Base-by-base conservation (phyloP, 2,329 filamentous ascomycete genomes). In the Golovinomyces cichoracearum region DNA sequence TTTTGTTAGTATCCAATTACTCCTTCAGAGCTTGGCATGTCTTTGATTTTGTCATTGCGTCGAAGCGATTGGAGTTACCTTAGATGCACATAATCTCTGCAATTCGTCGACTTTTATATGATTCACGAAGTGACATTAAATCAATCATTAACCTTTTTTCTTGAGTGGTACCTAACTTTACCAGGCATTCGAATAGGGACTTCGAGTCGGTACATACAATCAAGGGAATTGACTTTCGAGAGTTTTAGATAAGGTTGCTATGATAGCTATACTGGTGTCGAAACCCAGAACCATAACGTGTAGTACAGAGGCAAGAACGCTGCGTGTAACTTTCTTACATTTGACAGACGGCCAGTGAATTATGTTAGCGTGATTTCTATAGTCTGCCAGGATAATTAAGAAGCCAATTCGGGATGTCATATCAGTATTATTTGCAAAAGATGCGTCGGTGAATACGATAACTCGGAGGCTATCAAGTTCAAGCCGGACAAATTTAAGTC, bases 31-130 rank as follows among this genome's bases (percentile, higher is more conserved):
- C 31, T n/a, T 41, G 38, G 23, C 52, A 51, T 1, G 49, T 31
- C 4, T 25, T 48, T 7, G n/a, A 23, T 27, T 56, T 55, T 1
- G 48, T 55, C 22, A 54, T 48, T n/a, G 45, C 41, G 29, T 55
- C 48, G 1, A 50, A 44, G 15, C 35, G 49, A 33, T 55, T 19
- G n/a, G 29, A 19, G 12, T 53, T 42, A 9, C 47, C 38, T 31
- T 49, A 26, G 22, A 49, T 49, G 37, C 38, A 49, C 19, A 23
- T 49, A 6, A 44, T 42, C 17, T 49, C 38, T 9, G 38, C 13
- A n/a, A 49, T 44, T 25, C 45, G 26, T 5, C 38, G n/a, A 23
- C 38, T 17, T 35, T 49, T 17, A 12, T 49, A 44, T n/a, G 15
- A 49, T 31, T 49, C 17, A 19, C 23, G 23, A 1, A 44, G 17